phyloP scores from a whole-genome alignment of 257 asterid species.

The Capsicum pubescens region DNA sequence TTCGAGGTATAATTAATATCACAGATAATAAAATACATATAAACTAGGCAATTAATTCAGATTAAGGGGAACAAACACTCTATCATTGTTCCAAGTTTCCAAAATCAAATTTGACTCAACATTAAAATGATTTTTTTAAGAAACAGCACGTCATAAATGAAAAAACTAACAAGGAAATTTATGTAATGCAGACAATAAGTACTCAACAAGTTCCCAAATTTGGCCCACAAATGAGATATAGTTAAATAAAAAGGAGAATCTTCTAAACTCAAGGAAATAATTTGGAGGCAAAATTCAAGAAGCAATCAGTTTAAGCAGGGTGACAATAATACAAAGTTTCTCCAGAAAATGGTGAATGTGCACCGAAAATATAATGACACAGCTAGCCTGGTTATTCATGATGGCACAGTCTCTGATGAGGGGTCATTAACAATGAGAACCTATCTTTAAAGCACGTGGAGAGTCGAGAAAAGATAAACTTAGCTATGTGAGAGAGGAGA shows the following conservation, averaged over 20 bases:
- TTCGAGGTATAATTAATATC: neutral
- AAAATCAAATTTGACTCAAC: conserved; percentile 1
- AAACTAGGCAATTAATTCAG: neutral
- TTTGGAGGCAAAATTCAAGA: neutral
- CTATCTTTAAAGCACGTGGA: neutral
- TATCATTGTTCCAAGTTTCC: conserved; percentile 1
- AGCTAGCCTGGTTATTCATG: neutral
- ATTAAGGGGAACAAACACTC: neutral
- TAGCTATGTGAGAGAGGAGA: neutral
- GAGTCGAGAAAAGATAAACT: neutral
- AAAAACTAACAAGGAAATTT: neutral
- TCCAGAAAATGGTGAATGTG: neutral
- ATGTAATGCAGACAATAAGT: neutral
- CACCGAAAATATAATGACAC: neutral
- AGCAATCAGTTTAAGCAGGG: neutral
- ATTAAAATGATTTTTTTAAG: neutral
- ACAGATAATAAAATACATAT: neutral
- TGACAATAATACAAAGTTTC: neutral
- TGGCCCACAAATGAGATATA: neutral
- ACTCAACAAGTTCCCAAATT: neutral
- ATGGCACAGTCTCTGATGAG: neutral
- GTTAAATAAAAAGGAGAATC: neutral
- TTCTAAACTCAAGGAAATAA: neutral
- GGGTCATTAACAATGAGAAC: neutral
- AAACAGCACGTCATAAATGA: neutral